phyloP scores from a whole-genome alignment of 1,284 basidiomycete species.

The Malassezia obtusa region DNA sequence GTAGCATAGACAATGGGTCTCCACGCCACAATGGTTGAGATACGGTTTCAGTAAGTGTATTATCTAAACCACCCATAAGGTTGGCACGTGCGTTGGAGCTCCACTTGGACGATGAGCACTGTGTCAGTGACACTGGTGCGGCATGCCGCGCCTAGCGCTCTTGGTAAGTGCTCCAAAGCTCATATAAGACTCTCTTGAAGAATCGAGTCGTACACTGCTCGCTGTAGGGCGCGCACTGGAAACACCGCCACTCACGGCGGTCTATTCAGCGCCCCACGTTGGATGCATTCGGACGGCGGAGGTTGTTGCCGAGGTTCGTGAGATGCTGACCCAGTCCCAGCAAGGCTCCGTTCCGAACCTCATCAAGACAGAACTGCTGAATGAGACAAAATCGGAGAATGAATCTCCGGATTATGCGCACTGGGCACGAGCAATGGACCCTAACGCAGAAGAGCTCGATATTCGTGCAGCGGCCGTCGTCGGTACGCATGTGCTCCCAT shows the following conservation, averaged over 20 bases:
- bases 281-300: background rate
- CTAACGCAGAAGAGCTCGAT: background rate
- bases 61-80: background rate
- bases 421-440: background rate
- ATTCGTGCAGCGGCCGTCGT: background rate
- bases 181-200: background rate
- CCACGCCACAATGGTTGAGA: background rate
- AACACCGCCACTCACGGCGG: background rate
- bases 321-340: background rate
- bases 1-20: background rate
- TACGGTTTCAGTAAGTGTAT: background rate
- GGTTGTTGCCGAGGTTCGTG: background rate
- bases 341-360: background rate
- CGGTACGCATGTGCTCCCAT: background rate
- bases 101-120: background rate
- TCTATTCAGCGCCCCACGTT: background rate
- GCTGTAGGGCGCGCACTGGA: background rate
- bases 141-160: background rate
- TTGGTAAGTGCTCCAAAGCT: background rate
- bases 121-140: slow-evolving; percentile 5
- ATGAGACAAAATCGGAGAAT: background rate
- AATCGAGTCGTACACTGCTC: background rate
- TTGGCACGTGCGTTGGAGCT: slow-evolving; percentile 2
- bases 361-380: background rate
- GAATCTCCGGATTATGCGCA: background rate